Percentiles rank a stretch among this genome's conserved stretches.
Conservation (phyloP, 768 basidiomycete genomes). For the Russula dissimulans region DNA sequence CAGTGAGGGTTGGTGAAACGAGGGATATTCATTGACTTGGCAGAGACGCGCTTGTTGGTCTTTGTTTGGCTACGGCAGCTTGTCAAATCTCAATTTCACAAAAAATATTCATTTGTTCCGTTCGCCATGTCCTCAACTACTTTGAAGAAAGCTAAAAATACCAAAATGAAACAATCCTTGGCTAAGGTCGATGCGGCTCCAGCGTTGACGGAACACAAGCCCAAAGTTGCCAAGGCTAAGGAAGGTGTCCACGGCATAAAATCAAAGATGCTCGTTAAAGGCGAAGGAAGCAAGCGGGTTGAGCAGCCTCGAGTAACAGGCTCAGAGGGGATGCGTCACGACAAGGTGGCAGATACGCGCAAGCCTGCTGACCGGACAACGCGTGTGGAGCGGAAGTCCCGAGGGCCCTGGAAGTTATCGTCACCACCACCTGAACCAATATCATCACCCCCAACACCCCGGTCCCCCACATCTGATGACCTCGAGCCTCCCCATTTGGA, state of each 20-base stretch:
- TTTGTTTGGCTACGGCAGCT: neutral
- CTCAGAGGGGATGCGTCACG: neutral
- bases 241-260: neutral
- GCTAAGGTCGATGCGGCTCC: neutral
- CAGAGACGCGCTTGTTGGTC: neutral
- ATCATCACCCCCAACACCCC: neutral
- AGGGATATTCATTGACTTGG: slow-evolving; percentile 3
- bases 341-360: neutral
- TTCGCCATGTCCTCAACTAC: neutral
- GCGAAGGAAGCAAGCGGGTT: neutral
- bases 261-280: neutral
- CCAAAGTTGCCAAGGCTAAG: neutral
- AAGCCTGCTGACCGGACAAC: neutral
- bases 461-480: neutral
- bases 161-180: neutral
- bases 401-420: slow-evolving; percentile 1
- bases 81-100: neutral
- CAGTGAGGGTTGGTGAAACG: slow-evolving; percentile 5
- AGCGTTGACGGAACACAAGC: neutral
- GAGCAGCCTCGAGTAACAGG: neutral
- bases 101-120: neutral
- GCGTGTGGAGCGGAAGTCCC: neutral
- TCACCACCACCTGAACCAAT: neutral
- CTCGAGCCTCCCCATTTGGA: neutral
- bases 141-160: slow-evolving; percentile 3